Percentiles rank a stretch among this genome's conserved stretches.
Evolutionary conservation across 768 basidiomycete species (phyloP).

Genomic region (Leccinum boreale): DNA sequence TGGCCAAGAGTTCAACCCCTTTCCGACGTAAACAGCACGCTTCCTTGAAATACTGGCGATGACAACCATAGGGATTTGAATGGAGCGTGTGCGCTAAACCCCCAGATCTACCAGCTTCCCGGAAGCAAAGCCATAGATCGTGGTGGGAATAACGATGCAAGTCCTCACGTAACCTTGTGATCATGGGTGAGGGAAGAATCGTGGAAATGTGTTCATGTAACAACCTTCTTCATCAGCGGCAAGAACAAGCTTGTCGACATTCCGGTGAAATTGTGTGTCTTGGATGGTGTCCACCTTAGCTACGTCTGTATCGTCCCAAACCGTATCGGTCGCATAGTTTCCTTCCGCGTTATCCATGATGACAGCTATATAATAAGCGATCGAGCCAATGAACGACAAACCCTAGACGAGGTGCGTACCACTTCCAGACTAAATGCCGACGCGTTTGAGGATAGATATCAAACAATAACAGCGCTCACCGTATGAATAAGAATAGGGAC

Average conservation of each 20-base stretch:
- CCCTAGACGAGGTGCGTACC: slow-evolving; percentile 28
- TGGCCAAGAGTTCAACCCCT: slow-evolving; percentile 60
- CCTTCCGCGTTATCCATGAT: slow-evolving; percentile 47
- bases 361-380: slow-evolving; percentile 33
- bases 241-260: slow-evolving; percentile 46
- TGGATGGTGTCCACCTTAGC: slow-evolving; percentile 46
- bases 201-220: too few species aligned
- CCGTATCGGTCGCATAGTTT: slow-evolving; percentile 29
- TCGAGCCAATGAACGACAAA: neutral
- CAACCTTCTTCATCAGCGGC: slow-evolving; percentile 48
- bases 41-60: slow-evolving; percentile 44
- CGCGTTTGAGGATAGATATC: neutral
- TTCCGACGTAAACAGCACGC: slow-evolving; percentile 53
- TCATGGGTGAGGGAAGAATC: neutral
- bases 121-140: slow-evolving; percentile 57
- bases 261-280: slow-evolving; percentile 44
- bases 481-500: slow-evolving; percentile 58
- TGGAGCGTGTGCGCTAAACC: slow-evolving; percentile 48
- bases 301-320: slow-evolving; percentile 50
- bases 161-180: slow-evolving; percentile 17
- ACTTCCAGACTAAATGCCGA: slow-evolving; percentile 43
- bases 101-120: slow-evolving; percentile 45
- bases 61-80: slow-evolving; percentile 53
- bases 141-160: slow-evolving; percentile 50
- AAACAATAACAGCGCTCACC: slow-evolving; percentile 34